Percentiles rank a stretch among this genome's conserved stretches.
Conservation (phyloP, 192 early-diverging fungal genomes). For the Haplosporangium gracile region DNA sequence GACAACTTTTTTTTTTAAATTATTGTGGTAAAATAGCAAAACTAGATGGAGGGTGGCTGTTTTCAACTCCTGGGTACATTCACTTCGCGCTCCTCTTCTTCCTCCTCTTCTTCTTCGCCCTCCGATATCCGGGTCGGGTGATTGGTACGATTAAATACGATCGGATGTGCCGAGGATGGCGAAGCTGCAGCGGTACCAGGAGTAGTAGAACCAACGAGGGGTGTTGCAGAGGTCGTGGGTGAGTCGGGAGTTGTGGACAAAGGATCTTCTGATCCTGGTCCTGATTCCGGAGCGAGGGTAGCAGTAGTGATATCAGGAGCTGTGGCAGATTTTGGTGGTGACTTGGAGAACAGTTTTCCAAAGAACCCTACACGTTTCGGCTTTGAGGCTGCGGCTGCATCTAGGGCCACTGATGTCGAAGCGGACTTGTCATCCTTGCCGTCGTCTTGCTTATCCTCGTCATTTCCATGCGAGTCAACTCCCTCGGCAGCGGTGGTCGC, state of each 20-base stretch:
- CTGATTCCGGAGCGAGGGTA: background rate
- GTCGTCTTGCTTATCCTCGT: background rate
- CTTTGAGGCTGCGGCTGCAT: background rate
- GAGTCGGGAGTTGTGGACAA: background rate
- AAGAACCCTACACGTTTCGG: background rate
- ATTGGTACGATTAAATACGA: slow-evolving; percentile 32
- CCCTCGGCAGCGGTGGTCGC: background rate
- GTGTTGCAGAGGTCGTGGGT: background rate
- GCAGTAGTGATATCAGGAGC: background rate
- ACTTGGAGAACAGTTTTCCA: background rate
- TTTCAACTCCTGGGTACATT: background rate
- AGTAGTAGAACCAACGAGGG: background rate
- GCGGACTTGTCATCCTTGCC: background rate
- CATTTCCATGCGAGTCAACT: background rate
- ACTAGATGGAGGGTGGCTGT: background rate
- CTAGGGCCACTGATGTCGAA: background rate
- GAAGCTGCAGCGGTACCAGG: background rate
- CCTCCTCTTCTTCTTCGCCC: slow-evolving; percentile 50
- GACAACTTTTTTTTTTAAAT: too few species aligned
- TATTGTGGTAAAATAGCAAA: background rate
- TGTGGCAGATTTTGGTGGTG: background rate
- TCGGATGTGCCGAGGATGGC: background rate
- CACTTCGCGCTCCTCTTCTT: slow-evolving; percentile 11
- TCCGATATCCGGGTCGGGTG: slow-evolving; percentile 53
- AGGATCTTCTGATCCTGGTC: background rate